Evolutionary conservation across 78 protist genomes (phyloP).

Genomic region (Paratrimastix pyriformis): DNA sequence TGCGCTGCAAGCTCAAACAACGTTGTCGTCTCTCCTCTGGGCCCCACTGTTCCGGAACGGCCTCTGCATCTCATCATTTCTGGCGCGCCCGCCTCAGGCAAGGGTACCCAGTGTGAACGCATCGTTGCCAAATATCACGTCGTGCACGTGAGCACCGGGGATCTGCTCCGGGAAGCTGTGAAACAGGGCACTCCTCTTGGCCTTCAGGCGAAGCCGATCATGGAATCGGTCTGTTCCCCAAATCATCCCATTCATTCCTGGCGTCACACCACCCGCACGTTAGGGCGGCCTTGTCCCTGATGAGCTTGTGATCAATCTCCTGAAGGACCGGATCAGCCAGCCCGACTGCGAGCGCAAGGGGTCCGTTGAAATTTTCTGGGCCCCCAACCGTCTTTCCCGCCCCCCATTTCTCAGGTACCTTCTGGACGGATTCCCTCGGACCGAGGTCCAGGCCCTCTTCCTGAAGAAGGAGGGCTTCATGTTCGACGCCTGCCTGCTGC

Average conservation of each 20-base stretch:
- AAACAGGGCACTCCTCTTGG: constrained; percentile 3
- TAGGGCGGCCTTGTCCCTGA: constrained; percentile 22
- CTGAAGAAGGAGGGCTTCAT: not conserved
- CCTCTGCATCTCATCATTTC: constrained; percentile 10
- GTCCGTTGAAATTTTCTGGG: too few species aligned
- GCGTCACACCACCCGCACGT: not conserved
- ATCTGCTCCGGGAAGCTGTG: not conserved
- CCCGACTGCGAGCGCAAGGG: not conserved
- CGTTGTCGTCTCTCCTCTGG: too few species aligned
- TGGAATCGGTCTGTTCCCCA: not conserved
- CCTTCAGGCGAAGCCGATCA: not conserved
- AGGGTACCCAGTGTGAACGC: constrained; percentile 19
- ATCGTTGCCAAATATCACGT: constrained; percentile 17
- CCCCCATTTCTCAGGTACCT: too few species aligned
- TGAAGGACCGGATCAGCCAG: not conserved
- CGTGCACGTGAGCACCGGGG: constrained; percentile 26
- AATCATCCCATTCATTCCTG: not conserved
- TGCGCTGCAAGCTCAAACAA: too few species aligned
- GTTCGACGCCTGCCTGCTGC: not conserved
- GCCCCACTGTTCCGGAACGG: too few species aligned
- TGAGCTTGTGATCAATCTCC: not conserved
- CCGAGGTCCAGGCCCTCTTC: constrained; percentile 1
- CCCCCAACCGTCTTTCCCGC: too few species aligned
- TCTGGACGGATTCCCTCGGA: constrained; percentile 37
- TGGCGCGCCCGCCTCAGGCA: constrained; percentile 37